A percentile compares a stretch with the other conserved stretches of the same genome.
Evolutionary conservation across 805 yeast species (phyloP).

Genomic region (Sugiyamaella boreocaroliniensis): DNA sequence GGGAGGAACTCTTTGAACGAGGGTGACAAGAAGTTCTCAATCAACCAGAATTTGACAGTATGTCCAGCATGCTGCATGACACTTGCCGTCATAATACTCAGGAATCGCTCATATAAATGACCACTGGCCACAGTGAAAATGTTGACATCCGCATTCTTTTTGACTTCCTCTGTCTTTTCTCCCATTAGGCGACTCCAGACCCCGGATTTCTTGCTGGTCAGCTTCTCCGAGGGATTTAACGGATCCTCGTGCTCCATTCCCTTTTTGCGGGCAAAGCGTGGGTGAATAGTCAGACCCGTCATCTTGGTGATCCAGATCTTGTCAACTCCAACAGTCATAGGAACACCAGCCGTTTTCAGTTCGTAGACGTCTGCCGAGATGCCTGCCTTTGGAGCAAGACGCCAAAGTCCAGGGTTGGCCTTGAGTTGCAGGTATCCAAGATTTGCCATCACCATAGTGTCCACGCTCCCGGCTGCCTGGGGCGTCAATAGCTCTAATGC

Average conservation of each 20-base stretch:
- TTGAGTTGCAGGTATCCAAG: slow-evolving; percentile 79
- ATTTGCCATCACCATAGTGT: slow-evolving; percentile 69
- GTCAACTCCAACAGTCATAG: slow-evolving; percentile 4
- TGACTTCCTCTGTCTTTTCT: slow-evolving; percentile 6
- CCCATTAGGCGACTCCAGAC: slow-evolving; percentile 13
- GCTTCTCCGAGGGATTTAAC: slow-evolving; percentile 9
- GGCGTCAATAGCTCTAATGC: slow-evolving; percentile 37
- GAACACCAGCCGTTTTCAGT: slow-evolving; percentile 18
- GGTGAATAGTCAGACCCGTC: slow-evolving; percentile 41
- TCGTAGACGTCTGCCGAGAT: slow-evolving; percentile 38
- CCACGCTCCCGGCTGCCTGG: slow-evolving; percentile 32
- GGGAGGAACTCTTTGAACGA: slow-evolving; percentile 58
- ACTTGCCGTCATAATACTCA: slow-evolving; percentile 74
- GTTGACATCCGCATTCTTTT: slow-evolving; percentile 56
- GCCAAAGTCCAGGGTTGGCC: slow-evolving; percentile 66
- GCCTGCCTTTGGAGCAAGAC: slow-evolving; percentile 41
- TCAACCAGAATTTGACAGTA: slow-evolving; percentile 75
- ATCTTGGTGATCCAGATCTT: slow-evolving; percentile 35
- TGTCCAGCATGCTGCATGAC: slow-evolving; percentile 60
- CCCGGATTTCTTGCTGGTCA: slow-evolving; percentile 2
- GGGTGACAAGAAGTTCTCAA: slow-evolving; percentile 75
- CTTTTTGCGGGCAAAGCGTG: slow-evolving; percentile 38
- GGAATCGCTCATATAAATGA: slow-evolving; percentile 64
- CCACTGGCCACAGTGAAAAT: slow-evolving; percentile 82
- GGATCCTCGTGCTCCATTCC: slow-evolving; percentile 34